Evolutionary conservation across 2,329 filamentous ascomycete species (phyloP).

Genomic region (Scortechinia acanthostroma): DNA sequence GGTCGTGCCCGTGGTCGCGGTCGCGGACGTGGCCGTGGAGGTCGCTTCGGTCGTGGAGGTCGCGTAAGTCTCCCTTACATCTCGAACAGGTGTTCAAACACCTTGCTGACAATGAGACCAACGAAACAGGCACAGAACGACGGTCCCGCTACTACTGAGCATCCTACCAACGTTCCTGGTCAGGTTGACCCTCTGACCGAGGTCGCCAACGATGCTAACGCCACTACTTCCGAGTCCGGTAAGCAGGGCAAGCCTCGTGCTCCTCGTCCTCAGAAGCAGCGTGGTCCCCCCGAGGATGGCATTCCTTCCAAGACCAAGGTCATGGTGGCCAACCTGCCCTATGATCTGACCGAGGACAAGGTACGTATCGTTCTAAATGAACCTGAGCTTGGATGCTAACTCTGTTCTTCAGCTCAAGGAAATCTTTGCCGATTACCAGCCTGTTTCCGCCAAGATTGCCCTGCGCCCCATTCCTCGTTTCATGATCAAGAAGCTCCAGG

Average conservation of each 20-base stretch:
- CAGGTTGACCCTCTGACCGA: neutral
- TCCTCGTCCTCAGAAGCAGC: constrained; percentile 53
- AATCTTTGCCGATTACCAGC: constrained; percentile 87
- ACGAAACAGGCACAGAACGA: neutral
- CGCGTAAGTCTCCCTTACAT: constrained; percentile 4
- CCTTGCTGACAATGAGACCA: neutral
- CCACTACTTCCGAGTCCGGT: too few species aligned
- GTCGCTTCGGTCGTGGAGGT: constrained; percentile 46
- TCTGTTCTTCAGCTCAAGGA: constrained; percentile 75
- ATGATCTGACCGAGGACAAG: constrained; percentile 96
- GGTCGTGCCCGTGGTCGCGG: constrained; percentile 54
- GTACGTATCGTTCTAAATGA: constrained; percentile 37
- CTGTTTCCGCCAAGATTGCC: constrained; percentile 93
- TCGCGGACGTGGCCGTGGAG: constrained; percentile 60
- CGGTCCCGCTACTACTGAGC: too few species aligned
- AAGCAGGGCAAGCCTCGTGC: constrained; percentile 38
- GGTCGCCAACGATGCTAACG: neutral
- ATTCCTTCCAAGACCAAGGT: constrained; percentile 99
- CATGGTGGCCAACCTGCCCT: constrained; percentile 98
- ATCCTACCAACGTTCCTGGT: neutral
- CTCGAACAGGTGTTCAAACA: neutral
- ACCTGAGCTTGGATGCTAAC: constrained; percentile 6
- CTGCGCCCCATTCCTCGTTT: constrained; percentile 97
- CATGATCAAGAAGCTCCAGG: constrained; percentile 99
- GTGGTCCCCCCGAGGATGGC: constrained; percentile 92